A percentile compares a stretch with the other conserved stretches of the same genome.
Conservation (phyloP, 2,329 filamentous ascomycete species). For the Colletotrichum sp. region DNA sequence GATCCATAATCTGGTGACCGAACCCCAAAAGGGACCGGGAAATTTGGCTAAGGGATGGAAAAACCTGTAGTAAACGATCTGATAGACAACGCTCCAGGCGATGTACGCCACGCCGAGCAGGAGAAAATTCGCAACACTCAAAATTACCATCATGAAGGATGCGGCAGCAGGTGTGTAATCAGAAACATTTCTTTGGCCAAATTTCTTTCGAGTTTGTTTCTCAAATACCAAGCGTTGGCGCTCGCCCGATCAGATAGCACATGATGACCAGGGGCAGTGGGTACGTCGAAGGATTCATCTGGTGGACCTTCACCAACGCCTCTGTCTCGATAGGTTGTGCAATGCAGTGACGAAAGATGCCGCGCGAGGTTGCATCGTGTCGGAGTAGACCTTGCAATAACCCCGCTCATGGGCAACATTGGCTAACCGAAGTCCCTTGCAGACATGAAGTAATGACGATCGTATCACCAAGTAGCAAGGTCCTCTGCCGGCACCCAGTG, state of each 20-base stretch:
- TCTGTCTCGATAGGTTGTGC: background rate
- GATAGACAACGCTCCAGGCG: slow-evolving; percentile 39
- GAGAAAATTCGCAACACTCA: slow-evolving; percentile 34
- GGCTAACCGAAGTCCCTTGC: background rate
- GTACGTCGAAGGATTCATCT: background rate
- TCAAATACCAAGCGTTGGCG: background rate
- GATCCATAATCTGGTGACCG: slow-evolving; percentile 59
- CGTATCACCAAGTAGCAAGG: background rate
- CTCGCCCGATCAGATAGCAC: background rate
- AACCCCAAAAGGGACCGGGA: slow-evolving; percentile 59
- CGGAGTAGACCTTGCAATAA: background rate
- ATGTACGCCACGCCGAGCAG: slow-evolving; percentile 37
- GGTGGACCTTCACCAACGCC: background rate
- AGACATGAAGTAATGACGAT: background rate
- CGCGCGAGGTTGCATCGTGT: background rate
- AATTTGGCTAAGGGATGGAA: slow-evolving; percentile 58
- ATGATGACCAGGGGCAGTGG: background rate
- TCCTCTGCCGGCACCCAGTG: background rate
- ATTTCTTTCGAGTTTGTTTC: background rate
- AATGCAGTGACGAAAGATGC: background rate
- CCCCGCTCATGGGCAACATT: background rate
- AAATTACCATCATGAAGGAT: slow-evolving; percentile 35
- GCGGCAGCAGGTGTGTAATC: background rate
- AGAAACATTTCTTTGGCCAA: background rate
- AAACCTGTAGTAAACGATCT: slow-evolving; percentile 54